These are phyloP conservation scores for Globisporangium radiosum DNA, from an alignment of 352 stramenopile genomes.

Conservation along the genomic window DNA sequence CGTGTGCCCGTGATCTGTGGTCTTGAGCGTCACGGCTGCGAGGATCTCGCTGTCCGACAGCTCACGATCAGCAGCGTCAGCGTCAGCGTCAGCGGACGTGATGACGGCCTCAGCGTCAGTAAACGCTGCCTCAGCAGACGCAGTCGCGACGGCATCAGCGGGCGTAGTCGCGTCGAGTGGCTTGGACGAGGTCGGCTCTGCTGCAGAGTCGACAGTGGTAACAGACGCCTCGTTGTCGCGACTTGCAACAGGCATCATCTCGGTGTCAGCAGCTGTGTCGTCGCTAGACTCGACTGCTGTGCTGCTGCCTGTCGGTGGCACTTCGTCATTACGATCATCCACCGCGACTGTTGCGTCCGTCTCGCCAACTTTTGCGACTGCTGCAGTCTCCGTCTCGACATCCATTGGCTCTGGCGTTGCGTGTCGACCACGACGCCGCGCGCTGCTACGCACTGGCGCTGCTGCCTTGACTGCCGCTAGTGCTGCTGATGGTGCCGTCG, in stretches of 20 bases:
- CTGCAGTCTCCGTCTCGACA: neutral
- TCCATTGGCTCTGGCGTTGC: neutral
- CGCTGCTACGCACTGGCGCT: neutral
- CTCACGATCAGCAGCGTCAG: neutral
- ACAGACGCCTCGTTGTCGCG: neutral
- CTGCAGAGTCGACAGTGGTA: neutral
- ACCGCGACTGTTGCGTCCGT: neutral
- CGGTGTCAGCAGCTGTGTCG: too few relatives aligned
- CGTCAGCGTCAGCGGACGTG: neutral
- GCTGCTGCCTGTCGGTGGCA: too few relatives aligned
- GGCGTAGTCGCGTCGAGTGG: neutral
- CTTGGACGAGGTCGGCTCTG: neutral
- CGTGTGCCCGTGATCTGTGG: neutral
- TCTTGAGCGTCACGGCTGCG: neutral
- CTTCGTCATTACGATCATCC: neutral
- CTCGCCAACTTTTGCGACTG: neutral
- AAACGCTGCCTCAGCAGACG: too few relatives aligned
- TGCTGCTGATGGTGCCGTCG: neutral
- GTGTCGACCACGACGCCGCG: neutral
- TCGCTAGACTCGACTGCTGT: too few relatives aligned
- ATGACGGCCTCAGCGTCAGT: too few relatives aligned
- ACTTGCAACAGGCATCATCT: neutral
- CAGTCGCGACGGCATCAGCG: too few relatives aligned
- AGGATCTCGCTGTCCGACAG: neutral
- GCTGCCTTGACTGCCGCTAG: neutral